phyloP scores from a whole-genome alignment of 208 protist species.

The Porcisia hertigi region DNA sequence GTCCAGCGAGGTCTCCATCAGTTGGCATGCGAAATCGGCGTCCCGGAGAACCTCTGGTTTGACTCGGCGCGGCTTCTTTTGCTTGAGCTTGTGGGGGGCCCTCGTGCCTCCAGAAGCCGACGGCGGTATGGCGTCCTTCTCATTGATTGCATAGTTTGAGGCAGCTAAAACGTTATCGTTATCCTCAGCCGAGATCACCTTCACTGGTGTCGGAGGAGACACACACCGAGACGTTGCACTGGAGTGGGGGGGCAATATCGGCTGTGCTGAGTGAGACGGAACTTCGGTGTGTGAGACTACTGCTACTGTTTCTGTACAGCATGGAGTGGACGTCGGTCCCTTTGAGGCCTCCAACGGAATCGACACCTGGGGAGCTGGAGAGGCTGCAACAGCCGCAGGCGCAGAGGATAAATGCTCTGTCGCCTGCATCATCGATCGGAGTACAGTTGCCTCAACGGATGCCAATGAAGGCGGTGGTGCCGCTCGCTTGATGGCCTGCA shows the following conservation, averaged over 20 bases:
- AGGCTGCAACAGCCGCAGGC: background rate
- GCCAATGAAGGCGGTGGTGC: background rate
- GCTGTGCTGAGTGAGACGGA: background rate
- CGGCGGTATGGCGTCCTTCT: background rate
- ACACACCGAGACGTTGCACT: background rate
- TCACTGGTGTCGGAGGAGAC: background rate
- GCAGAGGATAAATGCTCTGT: background rate
- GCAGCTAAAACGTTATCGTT: background rate
- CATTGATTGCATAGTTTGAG: background rate
- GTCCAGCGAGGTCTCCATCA: conserved; percentile 20
- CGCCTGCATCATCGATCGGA: background rate
- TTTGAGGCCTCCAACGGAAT: background rate
- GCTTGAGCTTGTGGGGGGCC: background rate
- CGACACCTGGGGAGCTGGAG: background rate
- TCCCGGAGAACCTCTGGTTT: conserved; percentile 21
- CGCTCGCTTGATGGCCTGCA: conserved; percentile 16
- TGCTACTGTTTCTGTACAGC: background rate
- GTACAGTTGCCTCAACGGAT: background rate
- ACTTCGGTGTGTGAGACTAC: background rate
- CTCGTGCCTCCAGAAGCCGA: background rate
- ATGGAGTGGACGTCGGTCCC: background rate
- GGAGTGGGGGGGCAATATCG: too few relatives aligned
- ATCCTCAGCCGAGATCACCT: background rate
- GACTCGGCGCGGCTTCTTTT: background rate
- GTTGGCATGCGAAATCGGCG: conserved; percentile 23